Evolutionary conservation across 352 stramenopile species (phyloP), one percentile per base, ranked within the genome.

Genomic region (Phytopythium montanum): DNA sequence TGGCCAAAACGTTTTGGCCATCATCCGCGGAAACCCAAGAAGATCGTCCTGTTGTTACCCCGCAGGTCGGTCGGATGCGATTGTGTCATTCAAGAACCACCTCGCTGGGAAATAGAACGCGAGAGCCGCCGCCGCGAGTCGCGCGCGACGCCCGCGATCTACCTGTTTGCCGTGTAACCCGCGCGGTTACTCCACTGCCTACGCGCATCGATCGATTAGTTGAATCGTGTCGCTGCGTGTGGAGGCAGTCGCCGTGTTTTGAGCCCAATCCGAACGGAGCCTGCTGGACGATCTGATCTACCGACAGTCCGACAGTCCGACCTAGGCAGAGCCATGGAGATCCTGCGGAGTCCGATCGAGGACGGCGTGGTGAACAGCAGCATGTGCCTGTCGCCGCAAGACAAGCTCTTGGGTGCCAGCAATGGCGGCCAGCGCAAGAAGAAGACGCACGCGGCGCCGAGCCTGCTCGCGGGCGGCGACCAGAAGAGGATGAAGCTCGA

Each of bases 341-440:
- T 65, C 18, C 61, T 65, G 38, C 70, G 71, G 69, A 70, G 67
- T 33, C 62, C 69, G 23, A 65, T 75, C 21, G 73, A 86, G 25
- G 73, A 85, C 26, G 68, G 46, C 54, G 86, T 87, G 70, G 26
- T 65, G n/a, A 44, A 64, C 55, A 39, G 65, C 55, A 39, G 36
- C 25, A 87, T 84, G 73, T 87, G 80, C 36, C 54, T 90, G 46
- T 90, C 80, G 6, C 80, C 78, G 16, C 80, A 90, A 41, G 80
- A 90, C 45, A 90, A 88, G 55, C 64, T 85, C 55, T 79, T 81
- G 57, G 69, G 62, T 53, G 21, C 28, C 29, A 16, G 19, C 19
- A 67, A 46, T 12, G 34, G 62, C 31, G 60, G 61, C 23, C 73
- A 77, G 39, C 76, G 72, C 54, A 77, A 66, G 54, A 83, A 86